A percentile compares a stretch with the other conserved stretches of the same genome.
phyloP scores from a whole-genome alignment of 1,284 basidiomycete species.

The Gomphus bonarii region DNA sequence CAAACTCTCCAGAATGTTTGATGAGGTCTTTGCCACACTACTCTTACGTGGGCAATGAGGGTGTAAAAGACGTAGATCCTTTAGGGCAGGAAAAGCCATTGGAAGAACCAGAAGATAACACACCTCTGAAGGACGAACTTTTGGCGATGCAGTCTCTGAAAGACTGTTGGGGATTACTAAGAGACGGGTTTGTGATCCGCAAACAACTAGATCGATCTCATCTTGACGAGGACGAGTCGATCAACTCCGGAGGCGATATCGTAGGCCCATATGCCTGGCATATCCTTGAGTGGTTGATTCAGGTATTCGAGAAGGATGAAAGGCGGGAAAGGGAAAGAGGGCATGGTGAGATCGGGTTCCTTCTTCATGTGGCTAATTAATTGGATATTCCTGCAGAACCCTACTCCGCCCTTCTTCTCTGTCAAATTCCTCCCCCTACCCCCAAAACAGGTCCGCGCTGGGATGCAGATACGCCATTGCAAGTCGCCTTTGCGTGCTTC shows the following conservation, averaged over 20 bases:
- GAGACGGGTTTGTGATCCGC: conserved; percentile 38
- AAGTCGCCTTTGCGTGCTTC: conserved; percentile 25
- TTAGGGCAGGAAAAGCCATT: conserved; percentile 4
- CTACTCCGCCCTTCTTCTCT: conserved; percentile 48
- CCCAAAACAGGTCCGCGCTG: conserved; percentile 37
- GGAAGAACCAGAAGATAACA: conserved; percentile 1
- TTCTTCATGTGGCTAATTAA: not conserved
- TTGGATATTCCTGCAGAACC: conserved; percentile 26
- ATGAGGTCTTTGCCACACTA: conserved; percentile 47
- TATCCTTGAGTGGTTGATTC: conserved; percentile 52
- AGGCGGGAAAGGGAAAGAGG: conserved; percentile 21
- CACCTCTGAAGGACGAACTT: conserved; percentile 3
- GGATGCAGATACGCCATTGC: conserved; percentile 46
- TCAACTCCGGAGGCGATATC: conserved; percentile 18
- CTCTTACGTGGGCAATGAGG: conserved; percentile 14
- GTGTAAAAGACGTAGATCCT: conserved; percentile 10
- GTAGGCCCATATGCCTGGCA: conserved; percentile 56
- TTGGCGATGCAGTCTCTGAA: conserved; percentile 26
- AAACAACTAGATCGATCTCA: conserved; percentile 15
- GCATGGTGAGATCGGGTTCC: conserved; percentile 21
- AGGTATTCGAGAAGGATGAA: conserved; percentile 56
- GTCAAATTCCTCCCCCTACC: conserved; percentile 56
- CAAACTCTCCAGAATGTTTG: conserved; percentile 44
- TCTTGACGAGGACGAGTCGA: conserved; percentile 19
- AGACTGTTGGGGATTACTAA: conserved; percentile 52